Conservation (phyloP, 192 early-diverging fungal species). For the Coemansia sp. region DNA sequence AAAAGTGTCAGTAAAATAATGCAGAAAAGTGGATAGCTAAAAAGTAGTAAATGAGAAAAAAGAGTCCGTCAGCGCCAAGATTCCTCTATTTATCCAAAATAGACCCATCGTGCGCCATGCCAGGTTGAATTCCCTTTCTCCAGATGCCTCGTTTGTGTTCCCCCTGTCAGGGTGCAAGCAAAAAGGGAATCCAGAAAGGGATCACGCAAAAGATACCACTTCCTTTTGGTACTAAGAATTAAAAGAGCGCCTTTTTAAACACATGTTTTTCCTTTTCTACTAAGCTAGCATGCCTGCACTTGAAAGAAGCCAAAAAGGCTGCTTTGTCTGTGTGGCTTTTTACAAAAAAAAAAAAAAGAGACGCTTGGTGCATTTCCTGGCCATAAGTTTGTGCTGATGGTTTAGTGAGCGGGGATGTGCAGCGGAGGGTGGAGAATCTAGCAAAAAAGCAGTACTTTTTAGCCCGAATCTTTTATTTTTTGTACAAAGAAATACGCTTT, state of each 20-base stretch:
- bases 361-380: not conserved
- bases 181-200: not conserved
- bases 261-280: not conserved
- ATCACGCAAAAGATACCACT: not conserved
- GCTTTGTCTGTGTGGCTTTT: not conserved
- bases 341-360: not conserved
- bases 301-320: not conserved
- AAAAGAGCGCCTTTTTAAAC: not conserved
- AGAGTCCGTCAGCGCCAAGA: not conserved
- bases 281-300: not conserved
- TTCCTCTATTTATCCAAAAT: slow-evolving; percentile 5
- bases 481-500: not conserved
- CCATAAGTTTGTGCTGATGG: not conserved
- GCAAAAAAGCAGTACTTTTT: not conserved
- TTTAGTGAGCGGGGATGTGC: not conserved
- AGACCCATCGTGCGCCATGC: not conserved
- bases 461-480: not conserved
- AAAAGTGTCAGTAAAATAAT: slow-evolving; percentile 4
- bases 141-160: not conserved
- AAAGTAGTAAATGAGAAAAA: not conserved
- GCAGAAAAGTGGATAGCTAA: not conserved
- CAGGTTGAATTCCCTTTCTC: not conserved
- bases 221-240: not conserved
- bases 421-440: not conserved
- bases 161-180: not conserved